Conservation (phyloP, 345 rosid species). For the Pistacia integerrima region DNA sequence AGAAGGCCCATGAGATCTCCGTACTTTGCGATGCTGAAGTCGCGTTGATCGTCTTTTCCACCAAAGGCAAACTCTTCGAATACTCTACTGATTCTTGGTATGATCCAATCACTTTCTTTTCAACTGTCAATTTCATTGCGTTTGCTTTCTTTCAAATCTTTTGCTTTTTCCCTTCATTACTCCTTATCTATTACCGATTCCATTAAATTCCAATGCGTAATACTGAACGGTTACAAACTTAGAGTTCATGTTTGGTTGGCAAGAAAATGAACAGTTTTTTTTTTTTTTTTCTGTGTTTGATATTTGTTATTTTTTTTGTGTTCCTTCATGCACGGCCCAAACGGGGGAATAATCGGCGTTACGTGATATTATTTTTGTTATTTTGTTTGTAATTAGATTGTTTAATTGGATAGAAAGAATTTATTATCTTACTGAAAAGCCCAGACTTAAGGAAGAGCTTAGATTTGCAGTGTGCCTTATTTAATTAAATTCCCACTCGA, state of each 20-base stretch:
- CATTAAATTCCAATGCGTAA: neutral
- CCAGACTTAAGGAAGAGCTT: no score
- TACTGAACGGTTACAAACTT: no score
- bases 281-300: neutral
- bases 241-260: neutral
- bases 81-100: conserved; percentile 57
- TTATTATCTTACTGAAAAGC: no score
- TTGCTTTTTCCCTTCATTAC: neutral
- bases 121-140: no score
- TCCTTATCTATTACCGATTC: neutral
- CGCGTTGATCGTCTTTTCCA: conserved; percentile 61
- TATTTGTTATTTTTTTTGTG: neutral
- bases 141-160: neutral
- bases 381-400: no score
- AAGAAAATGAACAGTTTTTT: neutral
- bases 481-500: no score
- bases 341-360: neutral
- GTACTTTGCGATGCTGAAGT: conserved; percentile 70
- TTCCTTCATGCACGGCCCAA: neutral
- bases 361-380: neutral
- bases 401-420: no score
- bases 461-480: no score
- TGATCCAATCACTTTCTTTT: no score
- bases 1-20: conserved; percentile 74
- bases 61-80: conserved; percentile 62